A percentile compares a stretch with the other conserved stretches of the same genome.
Evolutionary conservation across 2,329 filamentous ascomycete genomes (phyloP).

Genomic region (Allantophomopsis lycopodina): DNA sequence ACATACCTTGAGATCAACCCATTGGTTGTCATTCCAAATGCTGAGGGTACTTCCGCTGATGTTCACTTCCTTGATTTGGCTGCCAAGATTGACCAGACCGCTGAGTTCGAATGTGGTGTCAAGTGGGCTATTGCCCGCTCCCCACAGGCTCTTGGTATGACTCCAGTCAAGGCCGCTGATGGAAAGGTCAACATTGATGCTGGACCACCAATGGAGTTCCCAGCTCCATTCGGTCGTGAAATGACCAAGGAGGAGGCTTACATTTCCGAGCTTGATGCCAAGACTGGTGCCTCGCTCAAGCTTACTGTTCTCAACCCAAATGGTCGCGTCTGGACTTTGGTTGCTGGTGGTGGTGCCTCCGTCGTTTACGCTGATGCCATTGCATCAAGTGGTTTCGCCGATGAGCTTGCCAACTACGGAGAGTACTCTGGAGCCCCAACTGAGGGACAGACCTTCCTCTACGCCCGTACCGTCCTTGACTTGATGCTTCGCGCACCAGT

Average conservation of each 20-base stretch:
- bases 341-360: slow-evolving; percentile 97
- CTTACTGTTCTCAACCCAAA: slow-evolving; percentile 86
- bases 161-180: slow-evolving; percentile 46
- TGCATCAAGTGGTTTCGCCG: slow-evolving; percentile 86
- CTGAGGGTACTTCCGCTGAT: slow-evolving; percentile 76
- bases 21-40: slow-evolving; percentile 93
- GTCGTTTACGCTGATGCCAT: slow-evolving; percentile 99
- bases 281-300: slow-evolving; percentile 98
- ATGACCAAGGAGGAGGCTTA: slow-evolving; percentile 98
- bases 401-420: slow-evolving; percentile 97
- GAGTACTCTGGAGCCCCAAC: slow-evolving; percentile 99
- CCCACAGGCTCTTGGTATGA: slow-evolving; percentile 74
- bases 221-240: slow-evolving; percentile 96
- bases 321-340: slow-evolving; percentile 94
- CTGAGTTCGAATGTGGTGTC: slow-evolving; percentile 96
- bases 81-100: slow-evolving; percentile 97
- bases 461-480: slow-evolving; percentile 91
- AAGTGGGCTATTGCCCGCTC: slow-evolving; percentile 98
- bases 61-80: slow-evolving; percentile 98
- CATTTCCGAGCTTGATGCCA: slow-evolving; percentile 96
- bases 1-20: slow-evolving; percentile 99
- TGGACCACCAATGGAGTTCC: slow-evolving; percentile 97
- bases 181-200: slow-evolving; percentile 88
- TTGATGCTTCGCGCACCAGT: slow-evolving; percentile 88
- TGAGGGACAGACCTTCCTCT: slow-evolving; percentile 98